Evolutionary conservation across 257 asterid genomes (phyloP), one percentile per base, ranked within the genome.

Genomic region (Euphrasia confusa): DNA sequence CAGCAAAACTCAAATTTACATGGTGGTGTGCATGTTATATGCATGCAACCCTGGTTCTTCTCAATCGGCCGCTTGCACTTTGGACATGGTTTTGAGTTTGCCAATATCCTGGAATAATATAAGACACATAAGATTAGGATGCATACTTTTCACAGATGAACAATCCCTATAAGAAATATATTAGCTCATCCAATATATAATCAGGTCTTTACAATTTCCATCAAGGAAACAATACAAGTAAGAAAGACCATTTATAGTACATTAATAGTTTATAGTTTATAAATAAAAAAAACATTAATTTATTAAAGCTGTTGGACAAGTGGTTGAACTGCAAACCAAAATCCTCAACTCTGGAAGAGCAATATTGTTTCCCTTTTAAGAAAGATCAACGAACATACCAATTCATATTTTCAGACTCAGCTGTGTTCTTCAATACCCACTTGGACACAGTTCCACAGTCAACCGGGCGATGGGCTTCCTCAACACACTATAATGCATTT

Each of bases 21-120:
- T 24, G 95, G 98, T 11, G 95, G 96, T 9, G 94, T 84, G 81
- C 98, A 91, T 8, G 98, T 91, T 63, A 91, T 86, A 68, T 88
- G 97, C 95, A 83, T 91, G 89, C 98, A 88, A 63, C 98, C 97
- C 75, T 88, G 98, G 61, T 91, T 91, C 81, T 91, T 91, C 83
- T 91, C 98, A 69, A 91, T 91, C 45, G 98, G 95, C 57, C 96
- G 85, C 80, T 86, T 86, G 94, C 98, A 91, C 78, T 86, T 91
- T 24, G 98, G 98, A 72, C 98, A 91, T 40, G 96, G 98, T 79
- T 91, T 91, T 59, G 98, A 86, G 75, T 91, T 86, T 54, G 96
- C 95, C 81, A 88, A 72, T 73, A 91, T 88, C 98, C 98, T 86
- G 92, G 62, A 74, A 75, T 44, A 64, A 60, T 66, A 74, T 52